Conservation (phyloP, 23 red algal species). For the Agarophyton chilense region DNA sequence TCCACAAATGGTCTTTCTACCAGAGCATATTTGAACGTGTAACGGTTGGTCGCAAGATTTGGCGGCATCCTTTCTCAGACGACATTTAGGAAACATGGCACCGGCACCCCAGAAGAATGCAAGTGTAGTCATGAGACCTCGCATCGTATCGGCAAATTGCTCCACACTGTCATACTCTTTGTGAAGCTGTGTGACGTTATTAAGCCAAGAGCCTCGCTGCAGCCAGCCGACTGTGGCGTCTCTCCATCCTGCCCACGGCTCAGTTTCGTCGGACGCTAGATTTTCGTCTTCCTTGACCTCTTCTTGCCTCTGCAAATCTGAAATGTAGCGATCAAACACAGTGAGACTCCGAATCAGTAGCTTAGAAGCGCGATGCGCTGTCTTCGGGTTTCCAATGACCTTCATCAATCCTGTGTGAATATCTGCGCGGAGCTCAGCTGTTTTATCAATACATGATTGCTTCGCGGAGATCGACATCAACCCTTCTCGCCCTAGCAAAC, state of each 20-base stretch:
- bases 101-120: slow-evolving; percentile 64
- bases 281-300: background rate
- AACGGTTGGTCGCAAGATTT: slow-evolving; percentile 47
- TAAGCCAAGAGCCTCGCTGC: slow-evolving; percentile 19
- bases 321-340: background rate
- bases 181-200: background rate
- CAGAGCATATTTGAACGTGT: background rate
- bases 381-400: background rate
- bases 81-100: slow-evolving; percentile 59
- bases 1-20: background rate
- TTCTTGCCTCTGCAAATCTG: background rate
- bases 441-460: background rate
- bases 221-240: slow-evolving; percentile 48
- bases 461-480: background rate
- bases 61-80: background rate
- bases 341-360: background rate
- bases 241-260: slow-evolving; percentile 36
- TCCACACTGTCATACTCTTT: slow-evolving; percentile 40
- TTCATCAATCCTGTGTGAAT: background rate
- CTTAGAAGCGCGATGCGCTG: background rate
- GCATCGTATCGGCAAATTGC: slow-evolving; percentile 44
- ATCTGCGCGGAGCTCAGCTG: background rate
- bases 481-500: background rate
- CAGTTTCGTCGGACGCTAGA: background rate
- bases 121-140: slow-evolving; percentile 16